These are phyloP conservation scores for Lactifluus echinatus DNA, from an alignment of 768 basidiomycete species.

Conservation along the genomic window DNA sequence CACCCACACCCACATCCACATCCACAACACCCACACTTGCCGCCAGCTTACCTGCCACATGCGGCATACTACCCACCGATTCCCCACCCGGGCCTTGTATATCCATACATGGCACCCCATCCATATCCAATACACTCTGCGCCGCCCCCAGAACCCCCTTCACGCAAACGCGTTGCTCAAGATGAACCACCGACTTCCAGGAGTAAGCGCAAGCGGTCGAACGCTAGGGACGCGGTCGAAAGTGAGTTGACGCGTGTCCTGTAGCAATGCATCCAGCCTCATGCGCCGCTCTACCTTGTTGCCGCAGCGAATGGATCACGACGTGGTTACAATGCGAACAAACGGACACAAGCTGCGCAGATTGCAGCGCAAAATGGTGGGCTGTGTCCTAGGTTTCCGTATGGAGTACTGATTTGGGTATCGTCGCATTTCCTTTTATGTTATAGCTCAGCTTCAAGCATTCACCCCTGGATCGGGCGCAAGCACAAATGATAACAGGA, in stretches of 20 bases:
- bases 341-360: conserved; percentile 61
- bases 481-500: neutral
- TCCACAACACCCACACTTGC: conserved; percentile 7
- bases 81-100: conserved; percentile 13
- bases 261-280: neutral
- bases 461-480: conserved; percentile 10
- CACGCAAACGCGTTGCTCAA: conserved; percentile 7
- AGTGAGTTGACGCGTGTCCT: neutral
- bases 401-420: conserved; percentile 8
- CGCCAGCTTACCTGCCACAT: conserved; percentile 6
- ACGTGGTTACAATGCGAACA: conserved; percentile 64
- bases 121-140: neutral
- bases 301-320: conserved; percentile 34
- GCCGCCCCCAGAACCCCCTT: neutral
- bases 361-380: conserved; percentile 58
- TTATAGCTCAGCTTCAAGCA: conserved; percentile 33
- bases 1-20: neutral
- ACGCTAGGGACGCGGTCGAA: conserved; percentile 12
- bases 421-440: conserved; percentile 18
- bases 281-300: neutral
- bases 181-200: conserved; percentile 8
- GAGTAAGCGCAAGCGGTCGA: conserved; percentile 12
- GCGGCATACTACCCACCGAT: conserved; percentile 13
- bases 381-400: conserved; percentile 16
- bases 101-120: conserved; percentile 11